A percentile compares a stretch with the other conserved stretches of the same genome.
phyloP scores from a whole-genome alignment of 2,329 filamentous ascomycete genomes.

The Macrophomina pseudophaseolina region DNA sequence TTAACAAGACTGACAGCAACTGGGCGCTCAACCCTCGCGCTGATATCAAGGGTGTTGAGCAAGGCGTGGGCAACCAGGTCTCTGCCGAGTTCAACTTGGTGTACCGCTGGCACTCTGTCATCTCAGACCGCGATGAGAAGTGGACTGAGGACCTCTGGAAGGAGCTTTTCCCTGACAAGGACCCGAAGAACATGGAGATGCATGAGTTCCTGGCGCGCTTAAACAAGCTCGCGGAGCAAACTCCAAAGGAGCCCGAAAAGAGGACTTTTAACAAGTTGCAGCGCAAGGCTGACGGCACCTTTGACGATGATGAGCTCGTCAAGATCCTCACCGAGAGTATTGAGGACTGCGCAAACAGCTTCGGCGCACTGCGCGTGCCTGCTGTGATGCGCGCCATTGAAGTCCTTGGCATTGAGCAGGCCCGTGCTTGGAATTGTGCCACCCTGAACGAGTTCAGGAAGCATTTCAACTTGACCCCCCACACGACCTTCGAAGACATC shows the following conservation, averaged over 20 bases:
- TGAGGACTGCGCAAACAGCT: constrained; percentile 72
- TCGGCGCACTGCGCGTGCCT: constrained; percentile 71
- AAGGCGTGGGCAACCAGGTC: constrained; percentile 80
- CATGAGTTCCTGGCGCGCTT: constrained; percentile 68
- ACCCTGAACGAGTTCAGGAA: constrained; percentile 85
- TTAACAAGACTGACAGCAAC: constrained; percentile 73
- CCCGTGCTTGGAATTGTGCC: constrained; percentile 76
- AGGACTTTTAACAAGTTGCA: constrained; percentile 71
- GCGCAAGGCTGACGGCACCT: constrained; percentile 69
- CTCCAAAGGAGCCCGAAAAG: constrained; percentile 70
- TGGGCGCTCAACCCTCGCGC: constrained; percentile 82
- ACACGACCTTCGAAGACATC: constrained; percentile 82
- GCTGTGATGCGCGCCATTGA: constrained; percentile 75
- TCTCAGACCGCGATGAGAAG: constrained; percentile 74
- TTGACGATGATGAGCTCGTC: constrained; percentile 77
- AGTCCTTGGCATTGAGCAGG: constrained; percentile 79
- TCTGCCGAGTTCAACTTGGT: constrained; percentile 89
- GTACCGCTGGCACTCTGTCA: constrained; percentile 86
- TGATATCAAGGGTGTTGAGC: constrained; percentile 68
- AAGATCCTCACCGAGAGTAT: constrained; percentile 70
- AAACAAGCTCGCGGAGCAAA: constrained; percentile 63
- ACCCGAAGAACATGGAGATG: constrained; percentile 59
- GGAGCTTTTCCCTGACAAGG: constrained; percentile 54
- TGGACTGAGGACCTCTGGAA: constrained; percentile 70
- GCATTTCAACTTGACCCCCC: constrained; percentile 77